Evolutionary conservation across 139 green algal genomes (phyloP), one percentile per base, ranked within the genome.

Genomic region (Chlamydomonas schloesseri): DNA sequence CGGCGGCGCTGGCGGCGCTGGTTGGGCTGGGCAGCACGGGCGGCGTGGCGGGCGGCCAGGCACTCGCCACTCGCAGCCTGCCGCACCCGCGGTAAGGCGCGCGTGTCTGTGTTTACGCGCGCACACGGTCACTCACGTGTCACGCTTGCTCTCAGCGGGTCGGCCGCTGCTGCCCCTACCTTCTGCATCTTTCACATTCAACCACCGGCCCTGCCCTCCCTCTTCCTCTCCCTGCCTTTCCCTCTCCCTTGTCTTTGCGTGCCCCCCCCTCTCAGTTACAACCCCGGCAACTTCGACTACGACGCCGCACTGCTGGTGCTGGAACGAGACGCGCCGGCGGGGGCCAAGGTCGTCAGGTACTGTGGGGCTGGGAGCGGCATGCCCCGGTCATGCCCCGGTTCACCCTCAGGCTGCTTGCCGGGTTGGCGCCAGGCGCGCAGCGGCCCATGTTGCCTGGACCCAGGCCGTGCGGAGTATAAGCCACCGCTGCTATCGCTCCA

Each of bases 1-100:
- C 70, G 28, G 71, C 31, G 24, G 67, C 67, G 24, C 79, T 85
- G 79, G 67, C 79, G 46, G 79, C 79, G 46, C 79, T 85, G 65
- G 67, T 85, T 47, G 65, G 65, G 3, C 79, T 85, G 31, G 79
- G 79, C 68, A 85, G 67, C 79, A 85, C 79, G 4, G 79, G 79
- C 21, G 79, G 79, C 31, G 42, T n/a, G 29, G 79, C 50, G 64
- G 47, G 9, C 24, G 79, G 67, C 24, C 67, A 31, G 23, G 67
- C 67, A 11, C 23, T 85, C 26, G 31, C 26, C 9, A 36, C 79
- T 14, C 24, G 47, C 23, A 70, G 47, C 47, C 5, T 37, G 21
- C 10, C 50, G 50, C 79, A 85, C 33, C 79, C 79, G 0, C 26
- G 34, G 5, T 85, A 85, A 84, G 68, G 18, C 78, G 65, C 3